These are phyloP conservation scores for Fusarium poae DNA, from an alignment of 2,329 filamentous ascomycete genomes.

Conservation along the genomic window DNA sequence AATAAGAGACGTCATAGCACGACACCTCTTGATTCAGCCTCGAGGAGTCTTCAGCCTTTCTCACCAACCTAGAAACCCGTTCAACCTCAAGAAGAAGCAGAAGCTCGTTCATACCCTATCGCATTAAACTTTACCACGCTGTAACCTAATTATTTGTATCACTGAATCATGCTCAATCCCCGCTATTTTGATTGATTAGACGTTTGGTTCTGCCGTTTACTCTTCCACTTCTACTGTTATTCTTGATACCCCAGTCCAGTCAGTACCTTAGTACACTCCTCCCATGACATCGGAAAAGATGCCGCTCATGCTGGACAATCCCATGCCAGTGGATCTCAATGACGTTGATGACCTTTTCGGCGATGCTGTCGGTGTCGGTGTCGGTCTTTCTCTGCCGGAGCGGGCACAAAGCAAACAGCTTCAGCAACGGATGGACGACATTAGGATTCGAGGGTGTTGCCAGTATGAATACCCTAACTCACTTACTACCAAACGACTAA, in stretches of 20 bases:
- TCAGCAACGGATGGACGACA: slow-evolving; percentile 79
- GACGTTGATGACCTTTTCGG: slow-evolving; percentile 82
- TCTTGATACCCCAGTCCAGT: slow-evolving; percentile 35
- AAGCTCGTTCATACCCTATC: slow-evolving; percentile 14
- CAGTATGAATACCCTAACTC: slow-evolving; percentile 69
- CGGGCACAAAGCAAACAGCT: slow-evolving; percentile 68
- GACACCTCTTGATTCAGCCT: slow-evolving; percentile 39
- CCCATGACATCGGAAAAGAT: slow-evolving; percentile 57
- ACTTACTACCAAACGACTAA: slow-evolving; percentile 27
- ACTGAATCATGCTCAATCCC: slow-evolving; percentile 25
- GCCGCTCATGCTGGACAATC: slow-evolving; percentile 58
- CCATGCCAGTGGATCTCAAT: slow-evolving; percentile 66
- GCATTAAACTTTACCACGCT: slow-evolving; percentile 24
- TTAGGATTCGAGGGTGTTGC: slow-evolving; percentile 81
- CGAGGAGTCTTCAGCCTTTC: slow-evolving; percentile 43
- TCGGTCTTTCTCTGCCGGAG: slow-evolving; percentile 68
- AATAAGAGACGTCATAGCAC: slow-evolving; percentile 27
- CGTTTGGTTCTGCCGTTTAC: slow-evolving; percentile 7
- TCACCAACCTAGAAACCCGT: slow-evolving; percentile 21
- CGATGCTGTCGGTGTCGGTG: slow-evolving; percentile 74
- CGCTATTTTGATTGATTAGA: slow-evolving; percentile 32
- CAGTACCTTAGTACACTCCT: slow-evolving; percentile 1
- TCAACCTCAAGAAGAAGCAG: slow-evolving; percentile 11
- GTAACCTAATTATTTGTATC: slow-evolving; percentile 9
- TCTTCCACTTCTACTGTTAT: slow-evolving; percentile 14